Conservation (phyloP, 495 filamentous ascomycete species). For the Cercophora newfieldiana region DNA sequence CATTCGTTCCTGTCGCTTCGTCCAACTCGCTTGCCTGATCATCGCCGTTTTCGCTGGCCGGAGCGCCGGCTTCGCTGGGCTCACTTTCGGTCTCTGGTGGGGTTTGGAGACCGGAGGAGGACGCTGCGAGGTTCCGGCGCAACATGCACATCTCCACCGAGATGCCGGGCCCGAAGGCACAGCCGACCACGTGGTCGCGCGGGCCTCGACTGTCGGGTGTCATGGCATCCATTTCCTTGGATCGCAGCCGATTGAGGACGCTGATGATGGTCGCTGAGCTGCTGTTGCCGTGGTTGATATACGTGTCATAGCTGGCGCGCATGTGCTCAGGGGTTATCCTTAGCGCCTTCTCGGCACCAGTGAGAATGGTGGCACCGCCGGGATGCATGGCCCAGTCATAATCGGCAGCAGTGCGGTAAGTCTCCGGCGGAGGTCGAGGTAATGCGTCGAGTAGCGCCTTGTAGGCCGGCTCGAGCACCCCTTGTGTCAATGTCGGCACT, state of each 20-base stretch:
- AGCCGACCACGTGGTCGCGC: conserved; percentile 60
- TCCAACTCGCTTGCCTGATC: neutral
- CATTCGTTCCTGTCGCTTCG: neutral
- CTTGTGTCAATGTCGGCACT: conserved; percentile 53
- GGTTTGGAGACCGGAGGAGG: conserved; percentile 35
- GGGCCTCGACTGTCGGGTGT: conserved; percentile 43
- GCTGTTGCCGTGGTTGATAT: conserved; percentile 64
- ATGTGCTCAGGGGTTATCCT: conserved; percentile 57
- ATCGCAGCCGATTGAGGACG: conserved; percentile 57
- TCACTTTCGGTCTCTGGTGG: conserved; percentile 51
- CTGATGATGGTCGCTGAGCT: conserved; percentile 61
- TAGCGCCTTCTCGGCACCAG: conserved; percentile 57
- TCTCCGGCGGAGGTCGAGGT: conserved; percentile 39
- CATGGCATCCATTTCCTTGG: conserved; percentile 57
- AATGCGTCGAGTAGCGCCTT: conserved; percentile 45
- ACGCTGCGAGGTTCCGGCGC: conserved; percentile 40
- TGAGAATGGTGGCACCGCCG: conserved; percentile 63
- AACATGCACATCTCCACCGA: conserved; percentile 63
- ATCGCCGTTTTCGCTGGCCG: neutral
- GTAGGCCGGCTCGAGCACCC: conserved; percentile 52
- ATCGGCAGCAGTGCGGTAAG: conserved; percentile 45
- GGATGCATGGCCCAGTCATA: conserved; percentile 73
- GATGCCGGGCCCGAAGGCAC: conserved; percentile 67
- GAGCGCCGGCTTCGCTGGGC: conserved; percentile 23
- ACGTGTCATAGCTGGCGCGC: conserved; percentile 62